Evolutionary conservation across 768 basidiomycete genomes (phyloP), one percentile per base, ranked within the genome.

Genomic region (Fistulinella prunicolor): DNA sequence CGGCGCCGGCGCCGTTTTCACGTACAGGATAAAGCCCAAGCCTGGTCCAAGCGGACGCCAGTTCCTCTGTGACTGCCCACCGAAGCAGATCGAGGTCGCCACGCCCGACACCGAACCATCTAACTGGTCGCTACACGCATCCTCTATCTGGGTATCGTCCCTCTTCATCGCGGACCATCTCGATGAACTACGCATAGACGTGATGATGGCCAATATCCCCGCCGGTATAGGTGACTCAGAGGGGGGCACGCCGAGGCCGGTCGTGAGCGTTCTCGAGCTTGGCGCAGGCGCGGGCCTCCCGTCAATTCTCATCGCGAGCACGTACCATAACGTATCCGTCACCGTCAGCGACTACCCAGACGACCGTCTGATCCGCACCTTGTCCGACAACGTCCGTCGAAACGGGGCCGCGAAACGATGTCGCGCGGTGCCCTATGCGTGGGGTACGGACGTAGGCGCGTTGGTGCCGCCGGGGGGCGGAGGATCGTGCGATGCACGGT

Each of bases 41-140:
- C 26, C 26, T 10, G 10, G 10, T n/a, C n/a, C 26, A 28, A 10
- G 10, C 26, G 26, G 26, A 28, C 26, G 6, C 5, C 26, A n/a
- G n/a, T n/a, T n/a, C n/a, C n/a, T n/a, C n/a, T n/a, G n/a, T n/a
- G n/a, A n/a, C 38, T 55, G 49, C 28, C 42, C 43, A 37, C 17
- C 8, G 10, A 30, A 53, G 19, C 40, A 55, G 21, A 72, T 87
- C 42, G 69, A 71, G 0, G 65, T 88, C 36, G 60, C 62, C 13
- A 82, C 77, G 2, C 86, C 88, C 10, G 83, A 89, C 58, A 83
- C 86, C 10, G 69, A 76, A 10, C 69, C 83, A 19, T 70, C 74
- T 16, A 87, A 89, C 58, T 90, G 88, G 88, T 72, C 78, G 1
- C 65, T 90, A 3, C 87, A 91, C 49, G 89, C 88, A 2, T 82